Base-by-base conservation (phyloP, 805 yeast genomes). In the Suhomyces vadensis region DNA sequence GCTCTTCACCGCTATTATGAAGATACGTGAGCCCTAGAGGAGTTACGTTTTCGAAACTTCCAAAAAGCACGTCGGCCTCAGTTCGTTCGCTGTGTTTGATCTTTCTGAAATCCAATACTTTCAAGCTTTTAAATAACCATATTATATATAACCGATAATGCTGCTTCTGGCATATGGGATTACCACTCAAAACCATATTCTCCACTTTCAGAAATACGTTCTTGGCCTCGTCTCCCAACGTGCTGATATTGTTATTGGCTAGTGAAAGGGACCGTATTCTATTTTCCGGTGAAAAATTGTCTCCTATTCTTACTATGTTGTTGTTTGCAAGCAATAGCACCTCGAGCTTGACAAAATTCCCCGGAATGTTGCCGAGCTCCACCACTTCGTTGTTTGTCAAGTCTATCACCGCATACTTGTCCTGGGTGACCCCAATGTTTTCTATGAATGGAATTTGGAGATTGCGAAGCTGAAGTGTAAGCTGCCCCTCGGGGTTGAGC, bases 331-430 rank as follows among this genome's bases (percentile, higher is more conserved):
- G 53, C 6, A 90, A 67, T 2, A 92, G 53, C 0, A 84, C 77
- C 35, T 72, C 73, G 40, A 78, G 55, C 31, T 72, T 74, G 24
- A 43, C 39, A 31, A 75, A 48, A 6, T 33, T 42, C 3, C 56
- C 16, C 0, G 83, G 87, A 27, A 78, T 70, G 55, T 68, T 71
- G 11, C 75, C 72, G 5, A 92, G 51, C 2, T 70, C 71, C 1
- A 73, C 63, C n/a, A 92, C 64, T 25, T 79, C 83, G 63, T 92
- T 92, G 56, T 85, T 83, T 0, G 92, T 79, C 24, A 92, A 58
- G 60, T 92, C 97, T 2, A 92, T 63, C 11, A 74, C 79, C 47
- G 74, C 83, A 58, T 64, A 65, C 35, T 52, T 53, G 45, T 64
- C 62, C 29, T 58, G 54, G 8, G 67, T 57, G 29, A 54, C 51